These are phyloP conservation scores for Salix udensis DNA, from an alignment of 345 rosid genomes.

Conservation along the genomic window DNA sequence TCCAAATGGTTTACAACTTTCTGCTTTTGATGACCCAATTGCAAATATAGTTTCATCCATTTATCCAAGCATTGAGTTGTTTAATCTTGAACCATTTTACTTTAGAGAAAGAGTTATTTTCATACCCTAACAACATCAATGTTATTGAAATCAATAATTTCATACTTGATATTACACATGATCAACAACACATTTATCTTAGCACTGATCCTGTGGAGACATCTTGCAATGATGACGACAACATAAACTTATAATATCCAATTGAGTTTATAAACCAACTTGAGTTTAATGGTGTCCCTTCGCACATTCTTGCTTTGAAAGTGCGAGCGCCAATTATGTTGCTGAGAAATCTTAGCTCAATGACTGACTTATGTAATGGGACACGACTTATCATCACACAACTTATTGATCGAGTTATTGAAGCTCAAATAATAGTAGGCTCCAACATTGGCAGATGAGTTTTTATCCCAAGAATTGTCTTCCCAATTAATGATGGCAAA, in stretches of 20 bases:
- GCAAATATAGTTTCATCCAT: not conserved
- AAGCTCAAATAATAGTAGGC: not conserved
- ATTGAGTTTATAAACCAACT: not conserved
- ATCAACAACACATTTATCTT: too few species aligned
- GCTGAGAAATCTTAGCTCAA: constrained; percentile 3
- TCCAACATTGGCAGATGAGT: not conserved
- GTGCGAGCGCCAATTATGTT: not conserved
- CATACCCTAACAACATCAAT: not conserved
- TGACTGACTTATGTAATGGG: not conserved
- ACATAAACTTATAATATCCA: not conserved
- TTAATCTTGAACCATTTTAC: not conserved
- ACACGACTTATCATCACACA: not conserved
- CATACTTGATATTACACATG: not conserved
- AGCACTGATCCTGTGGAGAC: too few species aligned
- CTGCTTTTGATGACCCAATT: not conserved
- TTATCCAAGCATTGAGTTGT: not conserved
- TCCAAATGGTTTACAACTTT: not conserved
- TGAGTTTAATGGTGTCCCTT: not conserved
- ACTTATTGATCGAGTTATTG: not conserved
- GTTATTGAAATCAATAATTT: not conserved
- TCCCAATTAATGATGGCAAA: too few species aligned
- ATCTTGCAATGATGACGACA: too few species aligned
- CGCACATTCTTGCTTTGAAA: not conserved
- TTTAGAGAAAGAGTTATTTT: not conserved
- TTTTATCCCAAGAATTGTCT: not conserved